Base-by-base conservation (phyloP, 2,329 filamentous ascomycete species). In the Arthroderma sp. region DNA sequence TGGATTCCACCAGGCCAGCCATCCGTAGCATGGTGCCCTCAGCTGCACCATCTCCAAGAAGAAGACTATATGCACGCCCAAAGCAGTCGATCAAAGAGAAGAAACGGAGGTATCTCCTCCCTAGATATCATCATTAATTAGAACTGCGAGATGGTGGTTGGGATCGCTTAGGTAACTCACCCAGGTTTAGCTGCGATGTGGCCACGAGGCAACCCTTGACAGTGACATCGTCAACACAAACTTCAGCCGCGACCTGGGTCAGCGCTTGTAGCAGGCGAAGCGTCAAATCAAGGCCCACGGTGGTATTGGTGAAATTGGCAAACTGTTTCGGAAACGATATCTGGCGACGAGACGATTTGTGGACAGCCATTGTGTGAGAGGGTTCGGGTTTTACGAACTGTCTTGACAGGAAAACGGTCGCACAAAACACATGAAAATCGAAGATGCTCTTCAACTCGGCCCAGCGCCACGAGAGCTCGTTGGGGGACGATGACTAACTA, bases 231-330 rank as follows among this genome's bases (percentile, higher is more conserved):
- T 40, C 38, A 11, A n/a, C 6, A n/a, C 5, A 42, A 38, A 49
- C 8, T 34, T 45, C 47, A n/a, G 33, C 40, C 8, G 38, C 50
- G 15, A 54, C 44, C 27, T 46, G 46, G n/a, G 42, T 30, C 36
- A 53, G 43, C 4, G 46, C 47, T 40, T 54, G 51, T 43, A 52
- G 5, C 29, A 54, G 40, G 22, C 52, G 52, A 29, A 54, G 50
- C 31, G 48, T 49, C 42, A 53, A 49, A 40, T 54, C 52, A 34
- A 54, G 47, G 27, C 52, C 51, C 2, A 47, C 45, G 6, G 46
- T 48, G 15, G 48, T 51, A 42, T 46, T 53, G 43, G 52, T 54
- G 43, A 54, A 53, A 29, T 51, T 53, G 48, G 46, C 43, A 28
- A 52, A 42, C 50, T 53, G 43, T 38, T 49, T 52, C 30, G 46